Conservation (phyloP, 805 yeast genomes). For the Lachancea sp. region DNA sequence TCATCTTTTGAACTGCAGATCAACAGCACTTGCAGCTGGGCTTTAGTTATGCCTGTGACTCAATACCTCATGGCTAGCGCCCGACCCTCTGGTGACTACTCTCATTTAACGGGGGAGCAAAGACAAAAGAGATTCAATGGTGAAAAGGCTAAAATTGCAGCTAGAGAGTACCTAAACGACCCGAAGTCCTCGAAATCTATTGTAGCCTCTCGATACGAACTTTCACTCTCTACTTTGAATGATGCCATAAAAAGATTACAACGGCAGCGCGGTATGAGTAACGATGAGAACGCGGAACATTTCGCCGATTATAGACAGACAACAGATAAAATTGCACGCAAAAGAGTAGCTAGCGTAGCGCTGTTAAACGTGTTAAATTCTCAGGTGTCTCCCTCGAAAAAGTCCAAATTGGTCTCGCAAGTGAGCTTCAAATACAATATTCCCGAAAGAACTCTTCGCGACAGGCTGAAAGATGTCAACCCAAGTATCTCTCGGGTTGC, state of each 20-base stretch:
- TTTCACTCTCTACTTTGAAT: constrained; percentile 6
- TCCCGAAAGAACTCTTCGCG: constrained; percentile 9
- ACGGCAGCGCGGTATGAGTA: constrained; percentile 4
- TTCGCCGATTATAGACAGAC: constrained; percentile 5
- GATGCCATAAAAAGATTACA: constrained; percentile 7
- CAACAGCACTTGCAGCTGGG: constrained; percentile 1
- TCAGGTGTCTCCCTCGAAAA: constrained; percentile 7
- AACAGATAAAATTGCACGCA: constrained; percentile 2
- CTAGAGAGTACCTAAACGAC: constrained; percentile 3
- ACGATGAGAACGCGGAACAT: constrained; percentile 1
- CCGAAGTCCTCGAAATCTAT: constrained; percentile 3
- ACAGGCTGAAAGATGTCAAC: constrained; percentile 4
- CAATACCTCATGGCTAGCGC: constrained; percentile 4
- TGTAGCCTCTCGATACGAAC: constrained; percentile 4
- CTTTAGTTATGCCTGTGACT: constrained; percentile 1
- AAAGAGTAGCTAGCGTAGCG: constrained; percentile 9
- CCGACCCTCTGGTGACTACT: constrained; percentile 9
- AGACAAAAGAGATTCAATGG: constrained; percentile 7
- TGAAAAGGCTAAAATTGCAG: constrained; percentile 8
- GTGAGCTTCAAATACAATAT: constrained; percentile 8
- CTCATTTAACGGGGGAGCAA: constrained; percentile 6
- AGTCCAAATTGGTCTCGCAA: constrained; percentile 4
- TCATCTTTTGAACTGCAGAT: constrained; percentile 1
- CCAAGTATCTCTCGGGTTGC: constrained; percentile 7
- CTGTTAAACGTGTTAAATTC: constrained; percentile 7